Evolutionary conservation across 345 rosid species (phyloP).

Genomic region (Nasturtium officinale): DNA sequence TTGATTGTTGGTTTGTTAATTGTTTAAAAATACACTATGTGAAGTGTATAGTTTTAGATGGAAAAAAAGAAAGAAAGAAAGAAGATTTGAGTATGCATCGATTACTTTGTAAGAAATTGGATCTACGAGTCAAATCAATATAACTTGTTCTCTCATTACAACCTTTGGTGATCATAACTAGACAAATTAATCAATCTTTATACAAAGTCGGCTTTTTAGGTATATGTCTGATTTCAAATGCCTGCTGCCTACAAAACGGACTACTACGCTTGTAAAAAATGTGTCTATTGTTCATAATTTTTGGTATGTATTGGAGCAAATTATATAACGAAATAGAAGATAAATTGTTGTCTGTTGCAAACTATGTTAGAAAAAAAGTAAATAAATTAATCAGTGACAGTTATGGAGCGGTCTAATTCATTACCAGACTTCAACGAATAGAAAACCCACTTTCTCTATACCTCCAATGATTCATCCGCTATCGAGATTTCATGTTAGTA

Average conservation of each 20-base stretch:
- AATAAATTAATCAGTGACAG: too few species aligned
- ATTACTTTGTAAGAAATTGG: too few species aligned
- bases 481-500: too few species aligned
- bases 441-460: neutral
- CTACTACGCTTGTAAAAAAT: neutral
- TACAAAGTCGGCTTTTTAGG: neutral
- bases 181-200: neutral
- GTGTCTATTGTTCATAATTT: neutral
- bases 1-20: constrained; percentile 23
- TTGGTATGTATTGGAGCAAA: neutral
- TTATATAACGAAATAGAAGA: neutral
- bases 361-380: too few species aligned
- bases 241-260: neutral
- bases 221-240: neutral
- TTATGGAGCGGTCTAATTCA: neutral
- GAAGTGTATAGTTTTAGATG: constrained; percentile 3
- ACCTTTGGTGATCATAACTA: neutral
- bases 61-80: neutral
- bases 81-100: too few species aligned
- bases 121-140: too few species aligned
- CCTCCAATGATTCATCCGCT: neutral
- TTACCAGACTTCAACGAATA: neutral
- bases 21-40: constrained; percentile 22
- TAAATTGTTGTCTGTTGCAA: too few species aligned
- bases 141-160: constrained; percentile 39